Evolutionary conservation across 192 early-diverging fungal species (phyloP).

Genomic region (Gigaspora rosea): DNA sequence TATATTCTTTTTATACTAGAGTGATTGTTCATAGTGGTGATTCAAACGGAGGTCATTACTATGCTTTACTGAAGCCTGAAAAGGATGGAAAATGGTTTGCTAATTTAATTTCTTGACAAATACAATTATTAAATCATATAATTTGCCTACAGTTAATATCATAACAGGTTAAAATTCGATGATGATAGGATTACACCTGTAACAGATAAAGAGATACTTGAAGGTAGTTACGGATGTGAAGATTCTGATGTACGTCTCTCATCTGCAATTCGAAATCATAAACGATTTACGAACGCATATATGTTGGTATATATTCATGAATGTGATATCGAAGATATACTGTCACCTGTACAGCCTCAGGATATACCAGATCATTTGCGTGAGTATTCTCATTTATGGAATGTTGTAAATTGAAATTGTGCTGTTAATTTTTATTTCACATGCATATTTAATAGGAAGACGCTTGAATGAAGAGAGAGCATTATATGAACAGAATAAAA

Average conservation of each 20-base stretch:
- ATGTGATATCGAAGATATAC: slow-evolving; percentile 65
- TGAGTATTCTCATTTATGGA: slow-evolving; percentile 18
- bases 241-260: slow-evolving; percentile 39
- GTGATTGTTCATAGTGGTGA: slow-evolving; percentile 97
- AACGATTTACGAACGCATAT: slow-evolving; percentile 96
- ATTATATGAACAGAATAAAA: slow-evolving; percentile 56
- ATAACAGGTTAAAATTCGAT: slow-evolving; percentile 78
- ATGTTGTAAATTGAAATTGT: not conserved
- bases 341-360: slow-evolving; percentile 60
- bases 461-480: slow-evolving; percentile 68
- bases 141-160: not conserved
- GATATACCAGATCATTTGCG: slow-evolving; percentile 86
- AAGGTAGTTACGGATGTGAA: slow-evolving; percentile 95
- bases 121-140: not conserved
- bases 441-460: slow-evolving; percentile 29
- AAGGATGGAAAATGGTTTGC: slow-evolving; percentile 73
- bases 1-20: slow-evolving; percentile 40
- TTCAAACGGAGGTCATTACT: slow-evolving; percentile 91
- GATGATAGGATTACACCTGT: slow-evolving; percentile 91
- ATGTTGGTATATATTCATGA: slow-evolving; percentile 98
- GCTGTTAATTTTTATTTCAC: not conserved
- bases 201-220: slow-evolving; percentile 77
- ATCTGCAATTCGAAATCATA: slow-evolving; percentile 44
- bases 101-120: not conserved
- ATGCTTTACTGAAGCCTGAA: slow-evolving; percentile 84